Base-by-base conservation (phyloP, 345 rosid species). In the Citrus cavaleriei region DNA sequence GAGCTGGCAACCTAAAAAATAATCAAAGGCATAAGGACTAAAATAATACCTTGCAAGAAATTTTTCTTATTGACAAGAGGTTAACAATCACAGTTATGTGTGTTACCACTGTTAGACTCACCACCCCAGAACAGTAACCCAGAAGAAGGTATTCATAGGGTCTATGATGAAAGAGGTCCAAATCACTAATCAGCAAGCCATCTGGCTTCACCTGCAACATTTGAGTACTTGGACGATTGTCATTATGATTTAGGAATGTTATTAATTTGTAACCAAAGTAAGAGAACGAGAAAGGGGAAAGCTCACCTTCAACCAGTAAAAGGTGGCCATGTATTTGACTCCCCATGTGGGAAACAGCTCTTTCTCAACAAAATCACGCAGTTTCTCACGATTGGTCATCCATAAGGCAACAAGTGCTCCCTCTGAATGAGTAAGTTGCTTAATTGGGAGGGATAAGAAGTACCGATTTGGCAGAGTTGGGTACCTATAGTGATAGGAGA, bases 351-450 rank as follows among this genome's bases (percentile, higher is more conserved):
- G 93, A 77, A 91, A 92, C 46, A 93, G 85, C 87, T 93, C 97
- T 83, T 87, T 86, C 89, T 89, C 88, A 61, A 91, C 92, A 67
- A 95, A 92, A 76, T 70, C 82, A 13, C 82, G 94, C 80, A 92
- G 81, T 72, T 93, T 93, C 86, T 95, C 94, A 83, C 98, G 89
- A 74, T 93, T 93, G 21, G 98, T 95, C 80, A 92, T 91, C 98
- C 98, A 95, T 72, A 95, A 85, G 81, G 94, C 98, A 66, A 95
- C 92, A 37, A 95, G 91, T 49, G 97, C 93, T 68, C 98, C 98
- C 57, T 83, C 90, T 61, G 73, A 70, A 70, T 89, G 98, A 76
- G 89, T 84, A 76, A 92, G 94, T 83, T 91, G 85, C 82, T 87
- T 91, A 40, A 93, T 82, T 10, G 98, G 98, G 81, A 95, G 92